These are phyloP conservation scores for Bipolaris sorokiniana DNA, from an alignment of 2,329 filamentous ascomycete species.

Conservation along the genomic window DNA sequence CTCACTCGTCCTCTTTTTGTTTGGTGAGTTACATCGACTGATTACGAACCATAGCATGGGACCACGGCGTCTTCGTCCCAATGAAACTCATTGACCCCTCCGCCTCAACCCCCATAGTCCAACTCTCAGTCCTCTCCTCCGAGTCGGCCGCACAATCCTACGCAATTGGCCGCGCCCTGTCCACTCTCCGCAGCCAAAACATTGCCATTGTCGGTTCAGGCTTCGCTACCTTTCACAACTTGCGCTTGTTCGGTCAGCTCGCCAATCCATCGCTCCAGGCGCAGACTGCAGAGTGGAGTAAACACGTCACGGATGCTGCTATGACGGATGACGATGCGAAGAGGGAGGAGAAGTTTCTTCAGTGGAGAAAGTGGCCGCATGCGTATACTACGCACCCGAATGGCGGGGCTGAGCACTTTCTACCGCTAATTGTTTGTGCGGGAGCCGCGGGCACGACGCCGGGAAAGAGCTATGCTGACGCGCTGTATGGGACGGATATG, in stretches of 20 bases:
- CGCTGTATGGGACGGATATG: conserved; percentile 58
- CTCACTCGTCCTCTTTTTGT: background rate
- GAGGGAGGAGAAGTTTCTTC: conserved; percentile 51
- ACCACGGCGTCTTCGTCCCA: conserved; percentile 67
- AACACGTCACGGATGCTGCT: conserved; percentile 53
- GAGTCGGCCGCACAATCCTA: conserved; percentile 60
- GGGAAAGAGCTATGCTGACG: conserved; percentile 57
- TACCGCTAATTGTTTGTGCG: conserved; percentile 65
- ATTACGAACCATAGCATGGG: conserved; percentile 55
- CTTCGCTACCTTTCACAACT: conserved; percentile 65
- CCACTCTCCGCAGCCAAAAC: conserved; percentile 57
- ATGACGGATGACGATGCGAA: conserved; percentile 42
- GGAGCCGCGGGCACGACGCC: conserved; percentile 56
- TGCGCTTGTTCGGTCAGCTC: conserved; percentile 51
- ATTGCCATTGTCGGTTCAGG: conserved; percentile 67
- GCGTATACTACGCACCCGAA: conserved; percentile 62
- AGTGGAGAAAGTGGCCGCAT: conserved; percentile 58
- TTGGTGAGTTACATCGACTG: background rate
- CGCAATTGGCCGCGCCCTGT: conserved; percentile 61
- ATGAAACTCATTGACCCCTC: conserved; percentile 61
- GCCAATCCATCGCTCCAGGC: conserved; percentile 39
- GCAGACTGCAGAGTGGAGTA: conserved; percentile 55
- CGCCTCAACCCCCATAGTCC: conserved; percentile 62
- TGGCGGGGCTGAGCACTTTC: conserved; percentile 63
- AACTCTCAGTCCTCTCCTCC: conserved; percentile 61